Conservation (phyloP, 2,329 filamentous ascomycete genomes). For the Tolypocladium tundrense region DNA sequence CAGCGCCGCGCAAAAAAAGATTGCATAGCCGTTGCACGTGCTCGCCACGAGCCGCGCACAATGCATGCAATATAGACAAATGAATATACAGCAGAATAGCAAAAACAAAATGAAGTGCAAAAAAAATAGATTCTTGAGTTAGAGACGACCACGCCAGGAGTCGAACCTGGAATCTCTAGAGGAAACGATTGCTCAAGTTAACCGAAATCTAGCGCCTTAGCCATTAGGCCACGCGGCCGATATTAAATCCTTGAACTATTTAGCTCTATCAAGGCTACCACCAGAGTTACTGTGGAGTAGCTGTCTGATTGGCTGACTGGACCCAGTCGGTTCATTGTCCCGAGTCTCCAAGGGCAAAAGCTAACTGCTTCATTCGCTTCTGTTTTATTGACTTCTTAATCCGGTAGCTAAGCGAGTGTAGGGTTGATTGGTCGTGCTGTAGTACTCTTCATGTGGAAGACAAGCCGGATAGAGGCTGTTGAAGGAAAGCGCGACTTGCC, state of each 20-base stretch:
- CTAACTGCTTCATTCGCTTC: too few relatives aligned
- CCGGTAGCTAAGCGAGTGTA: too few relatives aligned
- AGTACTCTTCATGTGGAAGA: too few relatives aligned
- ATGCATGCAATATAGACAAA: not conserved
- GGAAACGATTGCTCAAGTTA: conserved; percentile 8
- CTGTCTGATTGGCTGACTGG: too few relatives aligned
- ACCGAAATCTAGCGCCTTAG: conserved; percentile 33
- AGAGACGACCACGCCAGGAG: conserved; percentile 29
- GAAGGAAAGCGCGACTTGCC: too few relatives aligned
- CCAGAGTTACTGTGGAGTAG: not conserved
- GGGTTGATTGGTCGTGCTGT: too few relatives aligned
- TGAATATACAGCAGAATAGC: not conserved
- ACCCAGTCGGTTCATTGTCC: too few relatives aligned
- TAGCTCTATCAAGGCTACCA: not conserved
- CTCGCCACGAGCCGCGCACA: not conserved
- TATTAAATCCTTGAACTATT: conserved; percentile 1
- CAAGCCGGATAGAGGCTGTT: too few relatives aligned
- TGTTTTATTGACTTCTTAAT: too few relatives aligned
- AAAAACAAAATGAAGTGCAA: not conserved
- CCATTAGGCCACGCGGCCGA: conserved; percentile 33
- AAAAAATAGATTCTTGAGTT: not conserved
- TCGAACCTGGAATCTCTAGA: conserved; percentile 35
- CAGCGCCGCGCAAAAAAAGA: not conserved
- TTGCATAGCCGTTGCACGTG: not conserved
- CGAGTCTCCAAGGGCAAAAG: too few relatives aligned